Base-by-base conservation (phyloP, 768 basidiomycete genomes). In the Pseudohyphozyma bogoriensis region DNA sequence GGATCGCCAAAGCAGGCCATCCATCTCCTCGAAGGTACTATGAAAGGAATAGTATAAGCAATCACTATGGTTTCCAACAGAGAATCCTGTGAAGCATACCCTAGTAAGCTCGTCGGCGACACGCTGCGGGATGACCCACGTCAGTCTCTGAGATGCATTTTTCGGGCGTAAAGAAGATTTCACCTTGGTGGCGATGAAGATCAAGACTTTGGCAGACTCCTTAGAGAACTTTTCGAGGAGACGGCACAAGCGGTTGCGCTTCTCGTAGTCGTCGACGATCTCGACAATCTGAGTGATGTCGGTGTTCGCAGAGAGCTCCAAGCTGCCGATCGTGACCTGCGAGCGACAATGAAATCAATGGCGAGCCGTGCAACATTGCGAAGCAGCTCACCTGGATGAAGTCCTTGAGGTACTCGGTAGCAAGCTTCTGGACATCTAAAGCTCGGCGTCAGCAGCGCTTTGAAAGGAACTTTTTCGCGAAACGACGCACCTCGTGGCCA, bases 1-100 rank as follows among this genome's bases (percentile, higher is more conserved):
- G 95, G 71, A 99, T 99, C 56, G 95, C 93, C 39, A 99, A 79
- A 18, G 95, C 95, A n/a, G 95, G 95, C 95, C 95, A 99, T 18
- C 95, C 95, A 71, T 99, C 95, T 79, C 88, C 86, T 60, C 95
- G 86, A 59, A 99, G 79, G 71, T 90, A 92, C 58, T 45, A n/a
- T n/a, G n/a, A n/a, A n/a, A n/a, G n/a, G n/a, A n/a, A n/a, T n/a
- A n/a, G n/a, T n/a, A n/a, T n/a, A 40, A 20, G 13, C 11, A 49
- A 11, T 24, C 13, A 24, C 46, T 11, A 40, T 20, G 13, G 46
- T 49, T 11, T 49, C 13, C 11, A 69, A 70, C 73, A 49, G 13
- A 49, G 12, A 20, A 40, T 11, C 76, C 96, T n/a, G n/a, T n/a
- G n/a, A n/a, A n/a, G n/a, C n/a, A n/a, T n/a, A n/a, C n/a, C n/a